Evolutionary conservation across 2,329 filamentous ascomycete species (phyloP), one percentile per base, ranked within the genome.

Genomic region (Dactylonectria estremocensis): DNA sequence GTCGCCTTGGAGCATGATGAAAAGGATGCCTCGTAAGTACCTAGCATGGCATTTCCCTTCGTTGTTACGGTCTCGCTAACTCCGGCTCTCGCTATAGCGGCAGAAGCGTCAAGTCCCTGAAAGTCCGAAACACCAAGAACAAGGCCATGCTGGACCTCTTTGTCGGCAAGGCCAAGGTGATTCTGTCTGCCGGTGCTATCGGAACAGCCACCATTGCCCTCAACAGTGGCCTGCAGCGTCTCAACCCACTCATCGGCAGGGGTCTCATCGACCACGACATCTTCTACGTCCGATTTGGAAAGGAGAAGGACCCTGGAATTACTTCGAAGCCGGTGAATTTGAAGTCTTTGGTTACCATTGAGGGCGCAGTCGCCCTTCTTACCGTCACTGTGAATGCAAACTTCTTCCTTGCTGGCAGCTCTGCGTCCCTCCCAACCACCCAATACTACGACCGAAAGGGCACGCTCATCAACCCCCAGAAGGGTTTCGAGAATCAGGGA

Each of bases 331-430:
- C 70, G 0, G 67, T 72, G 2, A 72, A 72, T 7, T 52, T 72
- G 1, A 70, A 72, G n/a, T 61, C 64, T 0, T 67, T 70, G 14
- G 35, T 68, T 7, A 66, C 63, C 3, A 59, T 72, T 0, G 70
- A 55, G 0, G 69, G 52, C 0, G 58, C 68, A 35, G 58, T 68
- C 9, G 63, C 64, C 18, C 63, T 72, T 1, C 37, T 72, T 24
- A 72, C 69, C 0, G 69, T 72, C 5, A 72, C 70, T 1, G 67
- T 72, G 48, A 72, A 72, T 2, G 70, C 70, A 1, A 72, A 70
- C 13, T 72, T 70, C 35, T 72, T 72, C 64, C 40, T 72, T 0
- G 61, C 70, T 2, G 70, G 70, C 22, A 72, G 64, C 31, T 72
- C 70, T 7, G 70, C 70, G 0, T 57, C 64, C 1, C 54, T 72